phyloP scores from a whole-genome alignment of 208 protist species.

The Phytomonas sp. region DNA sequence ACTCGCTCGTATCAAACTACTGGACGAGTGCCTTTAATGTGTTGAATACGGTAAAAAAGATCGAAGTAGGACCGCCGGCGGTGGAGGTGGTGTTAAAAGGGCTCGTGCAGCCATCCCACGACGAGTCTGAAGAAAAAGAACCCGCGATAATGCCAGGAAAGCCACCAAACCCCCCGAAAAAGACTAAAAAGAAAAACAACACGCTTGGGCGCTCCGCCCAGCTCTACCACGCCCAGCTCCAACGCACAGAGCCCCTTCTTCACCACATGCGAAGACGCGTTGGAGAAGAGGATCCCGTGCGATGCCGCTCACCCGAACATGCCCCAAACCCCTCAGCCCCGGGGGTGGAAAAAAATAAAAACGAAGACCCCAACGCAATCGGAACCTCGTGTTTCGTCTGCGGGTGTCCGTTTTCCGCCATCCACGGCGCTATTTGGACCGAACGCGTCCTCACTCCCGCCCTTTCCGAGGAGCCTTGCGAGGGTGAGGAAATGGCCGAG shows the following conservation, averaged over 20 bases:
- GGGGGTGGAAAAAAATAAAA: not conserved
- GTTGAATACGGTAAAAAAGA: conserved; percentile 50
- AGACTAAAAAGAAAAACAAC: not conserved
- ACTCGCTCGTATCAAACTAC: conserved; percentile 30
- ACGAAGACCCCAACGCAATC: not conserved
- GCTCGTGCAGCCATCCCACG: not conserved
- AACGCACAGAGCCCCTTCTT: not conserved
- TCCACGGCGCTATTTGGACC: not conserved
- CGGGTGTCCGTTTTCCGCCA: conserved; percentile 14
- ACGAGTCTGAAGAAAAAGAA: not conserved
- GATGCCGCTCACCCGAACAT: not conserved
- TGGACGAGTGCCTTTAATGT: conserved; percentile 80
- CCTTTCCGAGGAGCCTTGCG: not conserved
- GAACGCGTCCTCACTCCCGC: not conserved
- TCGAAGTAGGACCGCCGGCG: conserved; percentile 21
- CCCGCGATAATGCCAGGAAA: not conserved
- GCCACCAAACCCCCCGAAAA: not conserved
- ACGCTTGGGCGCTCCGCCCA: conserved; percentile 22
- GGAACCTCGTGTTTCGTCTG: conserved; percentile 22
- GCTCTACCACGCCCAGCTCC: conserved; percentile 19
- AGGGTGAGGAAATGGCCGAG: not conserved
- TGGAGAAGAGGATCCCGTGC: not conserved
- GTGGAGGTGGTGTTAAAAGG: conserved; percentile 18
- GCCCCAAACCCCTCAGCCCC: not conserved
- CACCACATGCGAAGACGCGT: not conserved